Conservation (phyloP, 2,329 filamentous ascomycete genomes). For the Colletotrichum lindemuthianum region DNA sequence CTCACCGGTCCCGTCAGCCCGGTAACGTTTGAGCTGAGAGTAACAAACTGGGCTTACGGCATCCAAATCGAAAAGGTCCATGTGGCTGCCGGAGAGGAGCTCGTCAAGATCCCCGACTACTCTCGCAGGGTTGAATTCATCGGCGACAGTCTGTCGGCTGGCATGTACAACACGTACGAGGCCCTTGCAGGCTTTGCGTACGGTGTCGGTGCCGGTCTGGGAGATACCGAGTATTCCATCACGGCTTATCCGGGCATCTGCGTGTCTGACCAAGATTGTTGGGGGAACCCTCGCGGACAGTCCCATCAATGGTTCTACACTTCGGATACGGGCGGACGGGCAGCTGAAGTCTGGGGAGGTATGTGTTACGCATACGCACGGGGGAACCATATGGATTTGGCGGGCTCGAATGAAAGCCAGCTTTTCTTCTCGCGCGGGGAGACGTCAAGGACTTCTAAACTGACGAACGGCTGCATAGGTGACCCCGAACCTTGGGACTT, state of each 20-base stretch:
- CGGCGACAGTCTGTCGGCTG: constrained; percentile 60
- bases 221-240: constrained; percentile 67
- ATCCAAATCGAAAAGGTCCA: constrained; percentile 66
- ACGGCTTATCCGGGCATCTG: constrained; percentile 69
- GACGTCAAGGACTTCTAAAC: constrained; percentile 6
- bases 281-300: constrained; percentile 60
- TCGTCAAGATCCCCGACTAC: constrained; percentile 55
- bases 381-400: background rate
- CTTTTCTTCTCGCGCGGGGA: background rate
- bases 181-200: constrained; percentile 66
- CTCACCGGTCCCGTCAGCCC: constrained; percentile 54
- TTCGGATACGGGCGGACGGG: constrained; percentile 62
- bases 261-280: constrained; percentile 64
- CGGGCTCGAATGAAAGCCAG: constrained; percentile 12
- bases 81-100: constrained; percentile 52
- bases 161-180: constrained; percentile 69
- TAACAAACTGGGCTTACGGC: constrained; percentile 70
- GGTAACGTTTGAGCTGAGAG: constrained; percentile 65
- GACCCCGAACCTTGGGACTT: constrained; percentile 58
- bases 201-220: constrained; percentile 64
- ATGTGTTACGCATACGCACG: constrained; percentile 38
- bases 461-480: constrained; percentile 39
- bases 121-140: constrained; percentile 54
- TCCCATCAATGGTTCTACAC: constrained; percentile 68
- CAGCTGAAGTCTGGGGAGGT: constrained; percentile 54